Conservation (phyloP, 257 asterid genomes). For the Solanum medicagineum region DNA sequence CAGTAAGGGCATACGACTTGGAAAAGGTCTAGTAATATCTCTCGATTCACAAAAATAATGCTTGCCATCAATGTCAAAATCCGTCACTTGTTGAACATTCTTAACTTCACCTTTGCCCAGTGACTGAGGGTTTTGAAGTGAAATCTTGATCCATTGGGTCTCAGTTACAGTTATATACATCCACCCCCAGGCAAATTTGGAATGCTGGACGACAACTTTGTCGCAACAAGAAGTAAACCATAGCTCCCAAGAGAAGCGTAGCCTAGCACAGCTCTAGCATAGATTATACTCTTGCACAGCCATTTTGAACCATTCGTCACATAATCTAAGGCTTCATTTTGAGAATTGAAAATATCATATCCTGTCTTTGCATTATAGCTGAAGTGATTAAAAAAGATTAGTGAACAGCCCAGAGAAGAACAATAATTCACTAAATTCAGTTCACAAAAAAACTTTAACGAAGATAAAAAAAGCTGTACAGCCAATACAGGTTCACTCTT, state of each 20-base stretch:
- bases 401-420: not conserved
- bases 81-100: conserved; percentile 79
- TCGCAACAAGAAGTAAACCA: conserved; percentile 74
- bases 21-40: conserved; percentile 91
- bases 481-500: not conserved
- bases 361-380: conserved; percentile 52
- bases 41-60: conserved; percentile 87
- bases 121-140: conserved; percentile 85
- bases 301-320: conserved; percentile 69
- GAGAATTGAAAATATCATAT: conserved; percentile 74
- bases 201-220: conserved; percentile 60
- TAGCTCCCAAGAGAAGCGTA: conserved; percentile 84
- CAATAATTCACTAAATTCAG: not conserved
- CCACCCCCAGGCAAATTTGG: conserved; percentile 97
- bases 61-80: conserved; percentile 88
- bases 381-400: not conserved
- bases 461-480: not conserved
- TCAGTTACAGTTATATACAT: conserved; percentile 71
- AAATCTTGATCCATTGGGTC: conserved; percentile 84
- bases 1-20: conserved; percentile 61
- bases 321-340: conserved; percentile 64
- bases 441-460: not conserved
- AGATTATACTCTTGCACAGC: conserved; percentile 51
- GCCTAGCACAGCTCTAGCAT: conserved; percentile 83
- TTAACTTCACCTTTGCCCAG: conserved; percentile 80